Conservation (phyloP, 1,139 yeast genomes). For the Hansenula sp. region DNA sequence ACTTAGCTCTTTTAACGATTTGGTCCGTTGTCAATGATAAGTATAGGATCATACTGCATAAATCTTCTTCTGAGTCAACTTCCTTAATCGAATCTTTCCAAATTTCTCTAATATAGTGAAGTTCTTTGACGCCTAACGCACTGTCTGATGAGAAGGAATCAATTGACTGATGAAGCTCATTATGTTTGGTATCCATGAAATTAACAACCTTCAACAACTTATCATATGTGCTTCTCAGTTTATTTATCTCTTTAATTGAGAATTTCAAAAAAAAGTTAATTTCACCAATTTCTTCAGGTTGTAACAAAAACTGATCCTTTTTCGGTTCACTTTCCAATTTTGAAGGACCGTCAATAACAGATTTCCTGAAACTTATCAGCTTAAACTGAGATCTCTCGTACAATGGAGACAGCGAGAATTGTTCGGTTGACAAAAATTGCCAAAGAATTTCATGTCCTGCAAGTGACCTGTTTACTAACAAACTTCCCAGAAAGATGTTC, state of each 20-base stretch:
- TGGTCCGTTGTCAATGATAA: conserved; percentile 29
- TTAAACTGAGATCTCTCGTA: conserved; percentile 29
- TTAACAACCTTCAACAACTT: conserved; percentile 40
- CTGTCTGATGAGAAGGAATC: conserved; percentile 22
- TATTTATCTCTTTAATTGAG: conserved; percentile 44
- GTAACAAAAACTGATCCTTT: conserved; percentile 18
- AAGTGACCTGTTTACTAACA: conserved; percentile 32
- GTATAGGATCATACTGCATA: conserved; percentile 16
- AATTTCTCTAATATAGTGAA: conserved; percentile 15
- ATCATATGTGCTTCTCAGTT: conserved; percentile 30
- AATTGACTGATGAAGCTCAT: conserved; percentile 34
- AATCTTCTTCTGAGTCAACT: conserved; percentile 18
- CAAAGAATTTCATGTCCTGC: conserved; percentile 35
- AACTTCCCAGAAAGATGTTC: conserved; percentile 41
- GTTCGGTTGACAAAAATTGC: conserved; percentile 32
- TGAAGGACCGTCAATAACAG: conserved; percentile 6
- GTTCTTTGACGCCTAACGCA: conserved; percentile 22
- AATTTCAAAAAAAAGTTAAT: conserved; percentile 55
- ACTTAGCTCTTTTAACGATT: conserved; percentile 37
- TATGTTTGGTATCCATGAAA: conserved; percentile 40
- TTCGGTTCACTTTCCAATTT: conserved; percentile 1
- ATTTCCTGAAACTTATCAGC: conserved; percentile 29
- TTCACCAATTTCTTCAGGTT: conserved; percentile 44
- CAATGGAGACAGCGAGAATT: not conserved
- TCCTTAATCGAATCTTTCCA: conserved; percentile 15